Base-by-base conservation (phyloP, 2,329 filamentous ascomycete species). In the Penicillium sp. region DNA sequence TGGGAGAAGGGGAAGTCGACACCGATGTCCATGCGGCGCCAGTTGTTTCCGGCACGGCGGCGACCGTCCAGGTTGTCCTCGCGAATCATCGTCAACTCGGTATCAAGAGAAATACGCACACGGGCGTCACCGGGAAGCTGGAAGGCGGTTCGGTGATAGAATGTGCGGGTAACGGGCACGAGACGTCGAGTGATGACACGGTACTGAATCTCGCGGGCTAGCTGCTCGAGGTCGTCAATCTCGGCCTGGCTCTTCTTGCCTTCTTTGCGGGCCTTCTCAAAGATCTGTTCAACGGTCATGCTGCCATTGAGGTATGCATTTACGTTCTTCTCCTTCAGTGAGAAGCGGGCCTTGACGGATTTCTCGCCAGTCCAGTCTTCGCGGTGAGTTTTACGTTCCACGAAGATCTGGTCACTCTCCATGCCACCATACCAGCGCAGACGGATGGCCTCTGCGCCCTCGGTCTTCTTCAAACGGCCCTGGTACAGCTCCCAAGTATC, bases 281-380 rank as follows among this genome's bases (percentile, higher is more conserved):
- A 97, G n/a, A 95, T 84, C 54, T 89, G 86, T 34, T 87, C 85
- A 0, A 94, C 92, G 2, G 91, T 89, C 67, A 95, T 81, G 64
- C 91, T 85, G 49, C 94, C 94, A 46, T 81, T 81, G 73, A 99
- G 78, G 70, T 92, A 99, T 13, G 90, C 82, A 68, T 97, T 97
- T 67, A 99, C 88, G 58, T 96, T 89, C 81, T 99, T 99, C 77
- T 99, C 94, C 78, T 99, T 97, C 59, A 94, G 81, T 8, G 89
- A 82, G 68, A 99, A 99, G 41, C 94, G 88, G 41, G 94, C 93
- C 78, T 99, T 99, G 75, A 99, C 94, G 1, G 93, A 97, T 76
- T 97, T 96, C 72, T 99, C 94, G 53, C 94, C 94, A 0, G 94
- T 99, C 94, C 94, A 99, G 72, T 99, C 94, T 73, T 99, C 94